phyloP scores from a whole-genome alignment of 192 early-diverging fungal genomes.

The Coemansia sp. region DNA sequence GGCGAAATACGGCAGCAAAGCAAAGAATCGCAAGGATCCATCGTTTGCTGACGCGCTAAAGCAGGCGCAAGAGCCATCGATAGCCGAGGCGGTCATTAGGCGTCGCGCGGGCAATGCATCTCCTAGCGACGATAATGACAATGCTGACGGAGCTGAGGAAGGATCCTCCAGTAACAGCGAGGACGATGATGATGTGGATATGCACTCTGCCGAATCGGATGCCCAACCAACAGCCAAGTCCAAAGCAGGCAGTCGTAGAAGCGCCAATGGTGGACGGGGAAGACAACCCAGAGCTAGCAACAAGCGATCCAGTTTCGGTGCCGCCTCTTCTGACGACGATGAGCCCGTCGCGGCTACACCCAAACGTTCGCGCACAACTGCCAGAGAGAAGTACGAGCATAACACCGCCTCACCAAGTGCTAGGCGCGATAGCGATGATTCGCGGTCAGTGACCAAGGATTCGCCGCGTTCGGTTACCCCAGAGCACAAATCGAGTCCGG shows the following conservation, averaged over 20 bases:
- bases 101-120: constrained; percentile 37
- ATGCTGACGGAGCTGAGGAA: constrained; percentile 56
- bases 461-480: constrained; percentile 35
- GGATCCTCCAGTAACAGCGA: constrained; percentile 55
- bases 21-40: constrained; percentile 56
- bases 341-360: constrained; percentile 35
- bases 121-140: constrained; percentile 55
- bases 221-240: constrained; percentile 9
- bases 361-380: constrained; percentile 50
- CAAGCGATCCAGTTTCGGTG: constrained; percentile 45
- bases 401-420: constrained; percentile 24
- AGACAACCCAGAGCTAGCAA: constrained; percentile 20
- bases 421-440: constrained; percentile 34
- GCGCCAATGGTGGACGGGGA: constrained; percentile 28
- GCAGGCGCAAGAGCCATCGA: constrained; percentile 56
- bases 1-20: constrained; percentile 51
- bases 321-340: constrained; percentile 40
- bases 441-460: constrained; percentile 35
- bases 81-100: constrained; percentile 49
- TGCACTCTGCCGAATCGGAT: constrained; percentile 38
- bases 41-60: constrained; percentile 55
- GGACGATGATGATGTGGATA: constrained; percentile 44
- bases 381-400: constrained; percentile 6
- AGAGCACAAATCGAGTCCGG: constrained; percentile 13
- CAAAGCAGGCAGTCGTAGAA: constrained; percentile 10